Evolutionary conservation across 2,329 filamentous ascomycete genomes (phyloP), one percentile per base, ranked within the genome.

Genomic region (Aspergillus sp.): DNA sequence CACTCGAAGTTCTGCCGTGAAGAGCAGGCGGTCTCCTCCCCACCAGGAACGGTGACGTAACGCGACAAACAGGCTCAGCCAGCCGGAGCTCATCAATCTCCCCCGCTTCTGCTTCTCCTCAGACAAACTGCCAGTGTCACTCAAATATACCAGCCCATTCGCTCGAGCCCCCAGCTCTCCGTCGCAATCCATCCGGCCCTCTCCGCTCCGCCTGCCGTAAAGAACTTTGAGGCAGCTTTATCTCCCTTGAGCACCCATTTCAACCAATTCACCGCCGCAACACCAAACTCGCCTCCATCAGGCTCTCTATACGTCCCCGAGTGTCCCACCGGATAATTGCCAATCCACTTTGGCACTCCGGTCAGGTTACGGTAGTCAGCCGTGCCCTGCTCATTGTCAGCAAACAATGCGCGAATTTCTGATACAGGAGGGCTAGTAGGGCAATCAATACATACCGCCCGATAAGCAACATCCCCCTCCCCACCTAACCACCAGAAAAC

Each of bases 1-100:
- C 57, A 59, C 57, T 54, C 25, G 50, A 43, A 45, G 38, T 19
- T 22, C 48, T 59, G 22, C 57, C 45, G 15, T 28, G 54, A 48
- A 22, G 4, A 49, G 57, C 23, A 59, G 57, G 56, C 56, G 56
- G 56, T 59, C 30, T 17, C 49, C 28, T 11, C 5, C 28, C 28
- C 4, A 4, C 19, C 52, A 54, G 52, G 52, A 45, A 54, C 52
- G 15, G 43, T 54, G 52, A 54, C 52, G 52, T 54, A 38, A 38
- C 34, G 3, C 34, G 6, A 4, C 13, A 15, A 11, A 15, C 13
- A 38, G 9, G 5, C 34, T 38, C 34, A 41, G 34, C 34, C 34
- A 41, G 34, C 34, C 34, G 15, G 34, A 41, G 13, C 13, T 2
- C 25, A 28, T 28, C 25, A 1, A 28, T 41, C 34, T 17, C 34